phyloP scores from a whole-genome alignment of 495 filamentous ascomycete species.

The Aspergillus cavernicola region DNA sequence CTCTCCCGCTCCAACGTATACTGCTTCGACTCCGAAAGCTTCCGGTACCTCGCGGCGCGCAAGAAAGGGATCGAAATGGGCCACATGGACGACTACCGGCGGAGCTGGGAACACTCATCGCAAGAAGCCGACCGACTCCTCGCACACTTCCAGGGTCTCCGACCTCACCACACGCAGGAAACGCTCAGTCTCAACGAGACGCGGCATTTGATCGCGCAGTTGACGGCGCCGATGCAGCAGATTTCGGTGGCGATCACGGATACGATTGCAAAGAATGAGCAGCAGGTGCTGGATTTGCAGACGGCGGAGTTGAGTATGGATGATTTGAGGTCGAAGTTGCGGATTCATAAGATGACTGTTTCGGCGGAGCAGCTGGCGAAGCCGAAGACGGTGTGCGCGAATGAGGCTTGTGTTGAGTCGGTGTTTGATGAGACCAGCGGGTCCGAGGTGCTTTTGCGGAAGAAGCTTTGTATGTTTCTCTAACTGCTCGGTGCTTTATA shows the following conservation, averaged over 20 bases:
- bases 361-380: background rate
- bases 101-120: slow-evolving; percentile 7
- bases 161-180: slow-evolving; percentile 9
- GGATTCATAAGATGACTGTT: slow-evolving; percentile 8
- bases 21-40: slow-evolving; percentile 10
- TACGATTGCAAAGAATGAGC: background rate
- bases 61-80: slow-evolving; percentile 10
- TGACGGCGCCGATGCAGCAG: slow-evolving; percentile 10
- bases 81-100: slow-evolving; percentile 7
- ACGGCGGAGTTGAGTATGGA: background rate
- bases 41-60: slow-evolving; percentile 4
- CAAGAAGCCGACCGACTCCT: slow-evolving; percentile 5
- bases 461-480: slow-evolving; percentile 2
- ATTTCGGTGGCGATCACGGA: slow-evolving; percentile 9
- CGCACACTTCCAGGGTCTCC: slow-evolving; percentile 5
- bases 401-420: background rate
- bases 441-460: background rate
- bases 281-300: background rate
- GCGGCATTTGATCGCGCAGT: slow-evolving; percentile 7
- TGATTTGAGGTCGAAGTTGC: background rate
- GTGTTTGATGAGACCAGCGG: slow-evolving; percentile 1
- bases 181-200: slow-evolving; percentile 8
- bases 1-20: slow-evolving; percentile 3
- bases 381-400: slow-evolving; percentile 8
- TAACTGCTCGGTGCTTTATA: too few species aligned